These are phyloP conservation scores for Rusavskia elegans DNA, from an alignment of 495 filamentous ascomycete genomes.

Conservation along the genomic window DNA sequence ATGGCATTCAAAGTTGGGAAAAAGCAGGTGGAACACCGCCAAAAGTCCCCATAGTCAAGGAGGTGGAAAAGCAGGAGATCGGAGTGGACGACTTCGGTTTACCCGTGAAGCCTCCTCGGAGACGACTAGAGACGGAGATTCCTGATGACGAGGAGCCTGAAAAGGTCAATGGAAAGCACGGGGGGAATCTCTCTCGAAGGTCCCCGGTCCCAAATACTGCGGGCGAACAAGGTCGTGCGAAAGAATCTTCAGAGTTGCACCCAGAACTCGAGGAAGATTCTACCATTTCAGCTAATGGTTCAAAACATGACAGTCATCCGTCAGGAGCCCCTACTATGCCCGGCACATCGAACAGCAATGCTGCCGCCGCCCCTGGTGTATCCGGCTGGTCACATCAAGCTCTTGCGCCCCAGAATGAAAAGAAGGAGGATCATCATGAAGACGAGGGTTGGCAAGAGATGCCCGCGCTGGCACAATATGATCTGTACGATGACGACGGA, in stretches of 20 bases:
- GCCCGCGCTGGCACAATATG: conserved; percentile 81
- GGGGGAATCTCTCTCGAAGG: neutral
- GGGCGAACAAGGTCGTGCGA: neutral
- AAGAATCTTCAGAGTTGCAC: neutral
- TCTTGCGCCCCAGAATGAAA: conserved; percentile 38
- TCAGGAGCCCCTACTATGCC: neutral
- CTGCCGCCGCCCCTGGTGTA: conserved; percentile 18
- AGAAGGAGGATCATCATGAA: conserved; percentile 33
- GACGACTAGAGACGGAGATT: neutral
- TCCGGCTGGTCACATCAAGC: conserved; percentile 93
- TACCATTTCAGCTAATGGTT: neutral
- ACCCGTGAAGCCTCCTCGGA: conserved; percentile 13
- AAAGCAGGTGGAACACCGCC: neutral
- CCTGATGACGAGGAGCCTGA: neutral
- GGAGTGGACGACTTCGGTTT: conserved; percentile 22
- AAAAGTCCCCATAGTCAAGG: neutral
- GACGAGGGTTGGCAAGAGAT: conserved; percentile 76
- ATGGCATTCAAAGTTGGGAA: neutral
- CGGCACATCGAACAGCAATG: neutral
- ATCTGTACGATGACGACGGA: conserved; percentile 90
- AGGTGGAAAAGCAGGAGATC: neutral
- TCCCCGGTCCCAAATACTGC: neutral
- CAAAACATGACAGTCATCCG: neutral
- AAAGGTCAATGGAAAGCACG: neutral
- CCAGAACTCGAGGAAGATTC: neutral